Conservation (phyloP, 2,329 filamentous ascomycete species). For the Talaromyces sp. region DNA sequence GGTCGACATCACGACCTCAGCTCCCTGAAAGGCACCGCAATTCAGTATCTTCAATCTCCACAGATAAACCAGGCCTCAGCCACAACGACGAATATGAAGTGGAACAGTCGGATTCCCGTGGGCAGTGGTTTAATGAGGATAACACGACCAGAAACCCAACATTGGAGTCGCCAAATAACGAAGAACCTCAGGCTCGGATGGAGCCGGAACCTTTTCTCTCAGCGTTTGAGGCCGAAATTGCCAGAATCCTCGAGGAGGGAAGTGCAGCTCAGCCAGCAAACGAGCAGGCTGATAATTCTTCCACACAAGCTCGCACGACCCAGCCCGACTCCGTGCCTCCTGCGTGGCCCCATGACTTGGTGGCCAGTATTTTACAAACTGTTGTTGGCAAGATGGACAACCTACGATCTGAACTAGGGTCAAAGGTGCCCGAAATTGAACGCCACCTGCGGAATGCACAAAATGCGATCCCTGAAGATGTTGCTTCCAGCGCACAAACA, state of each 20-base stretch:
- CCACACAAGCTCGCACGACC: conserved; percentile 10
- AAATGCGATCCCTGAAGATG: conserved; percentile 28
- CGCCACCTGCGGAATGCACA: conserved; percentile 30
- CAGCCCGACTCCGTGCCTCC: conserved; percentile 11
- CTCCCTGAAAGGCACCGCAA: neutral
- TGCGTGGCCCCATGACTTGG: conserved; percentile 23
- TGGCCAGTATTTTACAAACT: conserved; percentile 28
- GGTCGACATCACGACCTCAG: neutral
- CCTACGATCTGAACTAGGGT: conserved; percentile 30
- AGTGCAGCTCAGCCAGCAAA: neutral
- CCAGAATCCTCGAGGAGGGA: conserved; percentile 24
- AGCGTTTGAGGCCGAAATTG: conserved; percentile 36
- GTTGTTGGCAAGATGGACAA: conserved; percentile 29
- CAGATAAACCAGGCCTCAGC: neutral
- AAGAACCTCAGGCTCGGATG: conserved; percentile 12
- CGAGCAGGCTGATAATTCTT: neutral
- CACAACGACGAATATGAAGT: neutral
- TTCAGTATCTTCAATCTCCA: neutral
- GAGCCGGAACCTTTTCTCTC: conserved; percentile 29
- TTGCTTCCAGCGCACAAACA: conserved; percentile 30
- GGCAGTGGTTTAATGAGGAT: neutral
- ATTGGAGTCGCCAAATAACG: neutral
- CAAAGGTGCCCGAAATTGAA: conserved; percentile 33
- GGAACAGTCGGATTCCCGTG: neutral
- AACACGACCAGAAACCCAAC: neutral